Evolutionary conservation across 2,329 filamentous ascomycete species (phyloP).

Genomic region (Leptodontidium sp.): DNA sequence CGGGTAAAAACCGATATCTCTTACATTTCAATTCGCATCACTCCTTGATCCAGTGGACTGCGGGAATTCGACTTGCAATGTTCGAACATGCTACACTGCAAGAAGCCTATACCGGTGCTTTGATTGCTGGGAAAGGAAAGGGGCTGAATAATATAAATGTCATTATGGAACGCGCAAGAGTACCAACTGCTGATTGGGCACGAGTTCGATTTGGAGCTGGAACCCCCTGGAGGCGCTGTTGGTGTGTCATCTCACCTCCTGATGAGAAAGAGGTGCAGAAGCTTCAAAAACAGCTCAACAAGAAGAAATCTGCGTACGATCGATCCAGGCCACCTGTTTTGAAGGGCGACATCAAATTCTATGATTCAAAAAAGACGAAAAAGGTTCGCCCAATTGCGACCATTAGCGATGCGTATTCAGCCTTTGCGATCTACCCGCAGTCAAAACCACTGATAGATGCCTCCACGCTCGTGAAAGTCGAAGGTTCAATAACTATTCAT

Average conservation of each 20-base stretch:
- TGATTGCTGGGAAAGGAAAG: constrained; percentile 95
- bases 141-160: constrained; percentile 85
- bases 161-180: constrained; percentile 83
- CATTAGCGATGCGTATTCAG: constrained; percentile 88
- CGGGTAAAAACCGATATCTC: constrained; percentile 92
- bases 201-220: constrained; percentile 94
- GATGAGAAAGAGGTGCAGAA: constrained; percentile 93
- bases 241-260: constrained; percentile 92
- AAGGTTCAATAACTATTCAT: constrained; percentile 90
- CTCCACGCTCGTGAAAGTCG: constrained; percentile 92
- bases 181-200: constrained; percentile 90
- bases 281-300: constrained; percentile 81
- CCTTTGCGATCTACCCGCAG: constrained; percentile 95
- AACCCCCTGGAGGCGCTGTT: constrained; percentile 94
- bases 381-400: constrained; percentile 91
- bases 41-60: constrained; percentile 94
- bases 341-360: constrained; percentile 94
- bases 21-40: constrained; percentile 96
- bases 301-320: constrained; percentile 85
- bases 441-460: constrained; percentile 93
- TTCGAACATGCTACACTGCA: constrained; percentile 93
- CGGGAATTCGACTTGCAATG: constrained; percentile 91
- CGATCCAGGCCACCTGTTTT: constrained; percentile 70
- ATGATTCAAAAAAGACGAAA: constrained; percentile 89
- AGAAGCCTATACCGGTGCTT: constrained; percentile 93